These are phyloP conservation scores for Immersiella caudata DNA, from an alignment of 495 filamentous ascomycete species.

Conservation along the genomic window DNA sequence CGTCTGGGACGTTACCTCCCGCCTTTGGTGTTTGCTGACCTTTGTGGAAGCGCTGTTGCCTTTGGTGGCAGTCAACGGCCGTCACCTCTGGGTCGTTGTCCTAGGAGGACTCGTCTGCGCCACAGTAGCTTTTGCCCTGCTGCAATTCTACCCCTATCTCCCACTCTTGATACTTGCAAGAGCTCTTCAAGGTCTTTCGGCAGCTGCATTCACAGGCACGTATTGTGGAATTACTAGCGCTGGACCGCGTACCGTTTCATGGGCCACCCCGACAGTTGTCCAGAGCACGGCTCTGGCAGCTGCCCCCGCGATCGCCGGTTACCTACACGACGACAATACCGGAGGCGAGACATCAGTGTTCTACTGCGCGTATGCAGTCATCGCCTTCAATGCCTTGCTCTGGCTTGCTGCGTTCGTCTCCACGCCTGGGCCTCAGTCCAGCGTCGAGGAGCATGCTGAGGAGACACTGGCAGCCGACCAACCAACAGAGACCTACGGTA, in stretches of 20 bases:
- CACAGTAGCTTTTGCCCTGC: constrained; percentile 25
- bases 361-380: constrained; percentile 28
- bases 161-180: constrained; percentile 28
- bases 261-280: constrained; percentile 28
- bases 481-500: constrained; percentile 27
- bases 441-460: not conserved
- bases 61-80: constrained; percentile 24
- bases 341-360: constrained; percentile 27
- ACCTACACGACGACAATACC: constrained; percentile 27
- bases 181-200: constrained; percentile 32
- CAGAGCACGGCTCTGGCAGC: constrained; percentile 31
- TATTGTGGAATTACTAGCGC: constrained; percentile 21
- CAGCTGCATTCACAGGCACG: constrained; percentile 27
- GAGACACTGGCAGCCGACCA: constrained; percentile 1
- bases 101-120: constrained; percentile 28
- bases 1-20: not conserved
- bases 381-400: constrained; percentile 24
- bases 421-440: not conserved
- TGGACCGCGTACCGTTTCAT: constrained; percentile 10
- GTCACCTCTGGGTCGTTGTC: constrained; percentile 19
- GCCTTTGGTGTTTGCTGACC: not conserved
- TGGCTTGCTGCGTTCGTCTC: constrained; percentile 16
- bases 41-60: constrained; percentile 30
- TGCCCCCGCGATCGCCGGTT: constrained; percentile 26
- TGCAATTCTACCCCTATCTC: constrained; percentile 28